These are phyloP conservation scores for Leccinum boreale DNA, from an alignment of 768 basidiomycete genomes.

Conservation along the genomic window DNA sequence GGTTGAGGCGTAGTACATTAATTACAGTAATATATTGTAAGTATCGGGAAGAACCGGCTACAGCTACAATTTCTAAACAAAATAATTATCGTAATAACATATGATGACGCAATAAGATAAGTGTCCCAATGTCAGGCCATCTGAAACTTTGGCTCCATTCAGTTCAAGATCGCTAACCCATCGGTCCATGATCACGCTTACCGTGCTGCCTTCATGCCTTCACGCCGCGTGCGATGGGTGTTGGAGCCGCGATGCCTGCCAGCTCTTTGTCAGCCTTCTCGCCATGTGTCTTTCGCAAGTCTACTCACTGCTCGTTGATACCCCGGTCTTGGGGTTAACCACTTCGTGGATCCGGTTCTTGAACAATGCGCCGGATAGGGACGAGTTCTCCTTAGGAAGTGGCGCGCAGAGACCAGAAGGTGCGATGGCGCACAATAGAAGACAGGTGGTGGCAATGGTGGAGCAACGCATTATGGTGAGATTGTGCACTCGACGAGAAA, in stretches of 20 bases:
- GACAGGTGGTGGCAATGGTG: not conserved
- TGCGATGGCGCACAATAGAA: slow-evolving; percentile 14
- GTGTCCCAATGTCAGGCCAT: not conserved
- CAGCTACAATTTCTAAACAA: not conserved
- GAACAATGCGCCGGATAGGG: slow-evolving; percentile 11
- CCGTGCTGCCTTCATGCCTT: not conserved
- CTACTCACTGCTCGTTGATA: slow-evolving; percentile 5
- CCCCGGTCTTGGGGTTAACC: slow-evolving; percentile 8
- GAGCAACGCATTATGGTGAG: slow-evolving; percentile 19
- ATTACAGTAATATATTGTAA: not conserved
- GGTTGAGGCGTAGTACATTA: not conserved
- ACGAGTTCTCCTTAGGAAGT: not conserved
- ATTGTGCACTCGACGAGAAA: not conserved
- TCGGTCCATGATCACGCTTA: not conserved
- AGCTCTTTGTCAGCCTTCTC: slow-evolving; percentile 1
- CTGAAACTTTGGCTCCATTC: not conserved
- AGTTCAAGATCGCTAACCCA: not conserved
- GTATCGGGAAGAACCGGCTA: not conserved
- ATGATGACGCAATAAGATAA: not conserved
- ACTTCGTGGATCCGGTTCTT: slow-evolving; percentile 23
- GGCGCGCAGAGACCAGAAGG: slow-evolving; percentile 16
- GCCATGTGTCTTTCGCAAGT: not conserved
- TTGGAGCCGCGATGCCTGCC: not conserved
- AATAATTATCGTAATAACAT: not conserved
- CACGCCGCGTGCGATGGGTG: not conserved